A percentile compares a stretch with the other conserved stretches of the same genome.
These are phyloP conservation scores for Trichoderma cornu-damae DNA, from an alignment of 2,329 filamentous ascomycete genomes.

Conservation along the genomic window DNA sequence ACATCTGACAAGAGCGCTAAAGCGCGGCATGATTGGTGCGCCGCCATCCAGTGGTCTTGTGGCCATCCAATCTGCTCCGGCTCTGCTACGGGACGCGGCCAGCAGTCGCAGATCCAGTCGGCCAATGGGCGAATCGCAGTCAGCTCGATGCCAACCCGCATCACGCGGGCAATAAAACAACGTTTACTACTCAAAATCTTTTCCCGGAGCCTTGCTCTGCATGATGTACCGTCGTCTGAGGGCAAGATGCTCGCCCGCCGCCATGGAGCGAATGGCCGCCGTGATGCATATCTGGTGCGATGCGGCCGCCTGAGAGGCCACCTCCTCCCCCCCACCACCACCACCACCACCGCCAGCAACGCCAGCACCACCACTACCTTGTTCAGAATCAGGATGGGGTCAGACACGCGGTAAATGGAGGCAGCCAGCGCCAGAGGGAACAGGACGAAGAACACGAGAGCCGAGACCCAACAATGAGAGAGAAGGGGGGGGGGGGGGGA, in stretches of 20 bases:
- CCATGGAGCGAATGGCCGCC: slow-evolving; percentile 11
- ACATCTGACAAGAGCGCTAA: slow-evolving; percentile 17
- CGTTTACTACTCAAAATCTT: not conserved
- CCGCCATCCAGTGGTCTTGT: slow-evolving; percentile 18
- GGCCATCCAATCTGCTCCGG: slow-evolving; percentile 15
- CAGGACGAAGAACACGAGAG: slow-evolving; percentile 4
- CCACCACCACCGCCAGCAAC: no score
- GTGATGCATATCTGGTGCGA: slow-evolving; percentile 18
- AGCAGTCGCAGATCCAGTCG: slow-evolving; percentile 1
- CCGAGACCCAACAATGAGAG: slow-evolving; percentile 7
- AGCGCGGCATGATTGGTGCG: slow-evolving; percentile 19
- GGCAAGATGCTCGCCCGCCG: not conserved
- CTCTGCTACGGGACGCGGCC: not conserved
- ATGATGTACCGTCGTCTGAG: slow-evolving; percentile 13
- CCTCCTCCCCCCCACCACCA: no score
- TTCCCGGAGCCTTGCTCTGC: slow-evolving; percentile 13
- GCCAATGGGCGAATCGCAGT: slow-evolving; percentile 18
- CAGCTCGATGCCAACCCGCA: slow-evolving; percentile 16
- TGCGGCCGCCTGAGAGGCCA: slow-evolving; percentile 15
- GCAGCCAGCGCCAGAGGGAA: not conserved
- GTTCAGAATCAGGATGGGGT: not conserved
- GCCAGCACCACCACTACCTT: no score
- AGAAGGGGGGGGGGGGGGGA: not conserved
- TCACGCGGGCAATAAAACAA: slow-evolving; percentile 19
- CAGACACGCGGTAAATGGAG: not conserved